Base-by-base conservation (phyloP, 352 stramenopile genomes). In the Globisporangium sylvaticum region DNA sequence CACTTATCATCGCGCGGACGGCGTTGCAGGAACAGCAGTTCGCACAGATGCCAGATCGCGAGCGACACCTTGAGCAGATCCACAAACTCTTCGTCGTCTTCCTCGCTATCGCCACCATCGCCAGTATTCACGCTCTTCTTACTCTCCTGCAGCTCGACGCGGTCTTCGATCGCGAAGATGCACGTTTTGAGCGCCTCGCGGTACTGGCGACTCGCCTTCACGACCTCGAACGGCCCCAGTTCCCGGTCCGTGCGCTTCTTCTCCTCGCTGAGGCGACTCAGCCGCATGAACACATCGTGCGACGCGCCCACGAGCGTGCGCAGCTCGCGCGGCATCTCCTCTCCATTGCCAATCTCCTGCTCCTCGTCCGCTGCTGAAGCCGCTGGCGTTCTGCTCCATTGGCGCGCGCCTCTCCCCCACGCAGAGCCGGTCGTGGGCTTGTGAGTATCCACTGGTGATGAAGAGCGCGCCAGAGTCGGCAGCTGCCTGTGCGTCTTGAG, bases 41-140 rank as follows among this genome's bases (percentile, higher is more conserved):
- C 87, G 32, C 87, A 92, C 54, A 94, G 60, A 65, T 92, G 84
- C 81, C 84, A 91, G 20, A 94, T 77, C 20, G 87, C 84, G 31
- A 94, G 71, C 46, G 87, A 91, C 10, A 90, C 84, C 71, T 93
- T 92, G 29, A 94, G 64, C 60, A 93, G 65, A 46, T 91, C 78
- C 24, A 87, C 62, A 24, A 91, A 83, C 37, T 81, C 71, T 9
- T 79, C 72, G 4, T 88, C 79, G 3, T 81, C 75, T 1, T 87
- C 66, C 24, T 68, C 62, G 1, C 0, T 27, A 25, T 1, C 18
- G 7, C 15, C 24, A 39, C 2, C 22, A 20, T 6, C 10, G n/a
- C 22, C 9, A 18, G 15, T 15, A 50, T 50, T 50, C 6, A 18
- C 42, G 39, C 39, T 48, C 42, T 59, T 29, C 32, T 54, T 20